Evolutionary conservation across 176 grass and related monocot genomes (phyloP).

Genomic region (Ensete ventricosum): DNA sequence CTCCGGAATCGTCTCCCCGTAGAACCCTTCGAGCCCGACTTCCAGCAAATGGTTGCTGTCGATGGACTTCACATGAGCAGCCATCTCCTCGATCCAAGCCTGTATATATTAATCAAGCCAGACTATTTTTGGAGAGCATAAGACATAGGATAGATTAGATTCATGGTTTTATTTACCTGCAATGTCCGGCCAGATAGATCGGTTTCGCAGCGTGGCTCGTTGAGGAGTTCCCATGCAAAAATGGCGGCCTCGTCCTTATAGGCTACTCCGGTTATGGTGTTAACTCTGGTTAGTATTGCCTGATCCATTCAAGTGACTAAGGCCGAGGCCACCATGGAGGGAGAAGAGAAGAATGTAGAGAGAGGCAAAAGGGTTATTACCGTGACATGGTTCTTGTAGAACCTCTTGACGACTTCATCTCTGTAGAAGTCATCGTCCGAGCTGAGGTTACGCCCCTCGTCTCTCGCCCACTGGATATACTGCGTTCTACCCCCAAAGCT

Average conservation of each 20-base stretch:
- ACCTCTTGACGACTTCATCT: conserved; percentile 2
- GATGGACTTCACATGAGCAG: conserved; percentile 17
- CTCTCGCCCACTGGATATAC: conserved; percentile 12
- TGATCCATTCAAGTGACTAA: background rate
- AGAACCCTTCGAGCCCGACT: conserved; percentile 20
- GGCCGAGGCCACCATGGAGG: background rate
- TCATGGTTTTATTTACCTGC: background rate
- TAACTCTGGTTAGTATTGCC: conserved; percentile 8
- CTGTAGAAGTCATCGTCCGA: conserved; percentile 15
- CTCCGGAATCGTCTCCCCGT: background rate
- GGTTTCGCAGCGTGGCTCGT: conserved; percentile 3
- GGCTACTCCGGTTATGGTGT: conserved; percentile 1
- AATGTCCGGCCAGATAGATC: conserved; percentile 11
- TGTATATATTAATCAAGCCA: background rate
- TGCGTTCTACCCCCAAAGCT: conserved; percentile 28
- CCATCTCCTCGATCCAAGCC: conserved; percentile 25
- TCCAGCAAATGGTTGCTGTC: conserved; percentile 13
- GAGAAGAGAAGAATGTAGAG: background rate
- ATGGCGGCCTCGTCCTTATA: conserved; percentile 19
- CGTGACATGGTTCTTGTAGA: conserved; percentile 23
- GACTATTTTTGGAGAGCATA: too few relatives aligned
- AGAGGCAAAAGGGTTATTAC: background rate
- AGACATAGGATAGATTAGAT: background rate
- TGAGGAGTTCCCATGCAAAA: conserved; percentile 24
- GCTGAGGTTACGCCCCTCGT: background rate